A percentile compares a stretch with the other conserved stretches of the same genome.
Evolutionary conservation across 106 monocot species (phyloP).

Genomic region (Phalaenopsis aphrodite): DNA sequence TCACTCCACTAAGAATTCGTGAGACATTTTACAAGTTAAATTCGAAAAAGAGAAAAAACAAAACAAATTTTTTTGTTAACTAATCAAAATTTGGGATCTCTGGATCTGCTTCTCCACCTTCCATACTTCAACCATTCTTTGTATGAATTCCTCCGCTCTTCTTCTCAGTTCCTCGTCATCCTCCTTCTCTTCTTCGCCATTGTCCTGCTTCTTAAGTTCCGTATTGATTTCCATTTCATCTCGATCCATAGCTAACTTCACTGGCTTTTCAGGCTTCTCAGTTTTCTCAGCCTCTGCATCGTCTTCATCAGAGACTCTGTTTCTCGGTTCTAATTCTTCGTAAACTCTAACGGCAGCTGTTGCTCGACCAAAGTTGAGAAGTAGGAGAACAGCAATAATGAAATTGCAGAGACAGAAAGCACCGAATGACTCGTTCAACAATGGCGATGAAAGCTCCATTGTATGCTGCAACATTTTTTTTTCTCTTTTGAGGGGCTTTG

Average conservation of each 20-base stretch:
- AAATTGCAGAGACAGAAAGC: constrained; percentile 1
- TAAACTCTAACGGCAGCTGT: background rate
- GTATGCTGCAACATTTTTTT: background rate
- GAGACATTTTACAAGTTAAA: background rate
- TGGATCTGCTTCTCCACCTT: background rate
- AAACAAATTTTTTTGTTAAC: background rate
- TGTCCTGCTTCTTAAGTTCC: too few relatives aligned
- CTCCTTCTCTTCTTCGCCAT: too few relatives aligned
- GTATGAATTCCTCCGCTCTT: too few relatives aligned
- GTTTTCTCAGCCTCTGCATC: too few relatives aligned
- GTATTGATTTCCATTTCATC: too few relatives aligned
- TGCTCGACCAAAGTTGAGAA: background rate
- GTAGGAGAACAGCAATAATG: background rate
- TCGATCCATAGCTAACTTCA: too few relatives aligned
- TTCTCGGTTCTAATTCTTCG: too few relatives aligned
- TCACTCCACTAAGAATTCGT: background rate
- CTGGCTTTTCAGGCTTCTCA: too few relatives aligned
- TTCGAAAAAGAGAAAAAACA: background rate
- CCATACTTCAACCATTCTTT: background rate
- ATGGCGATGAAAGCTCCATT: background rate
- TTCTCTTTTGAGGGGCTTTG: background rate
- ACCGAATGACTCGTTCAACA: background rate
- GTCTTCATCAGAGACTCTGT: too few relatives aligned
- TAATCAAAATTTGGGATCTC: background rate
- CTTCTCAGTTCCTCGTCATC: too few relatives aligned